A percentile compares a stretch with the other conserved stretches of the same genome.
These are phyloP conservation scores for Pyrenochaeta sp. DNA, from an alignment of 2,329 filamentous ascomycete genomes.

Conservation along the genomic window DNA sequence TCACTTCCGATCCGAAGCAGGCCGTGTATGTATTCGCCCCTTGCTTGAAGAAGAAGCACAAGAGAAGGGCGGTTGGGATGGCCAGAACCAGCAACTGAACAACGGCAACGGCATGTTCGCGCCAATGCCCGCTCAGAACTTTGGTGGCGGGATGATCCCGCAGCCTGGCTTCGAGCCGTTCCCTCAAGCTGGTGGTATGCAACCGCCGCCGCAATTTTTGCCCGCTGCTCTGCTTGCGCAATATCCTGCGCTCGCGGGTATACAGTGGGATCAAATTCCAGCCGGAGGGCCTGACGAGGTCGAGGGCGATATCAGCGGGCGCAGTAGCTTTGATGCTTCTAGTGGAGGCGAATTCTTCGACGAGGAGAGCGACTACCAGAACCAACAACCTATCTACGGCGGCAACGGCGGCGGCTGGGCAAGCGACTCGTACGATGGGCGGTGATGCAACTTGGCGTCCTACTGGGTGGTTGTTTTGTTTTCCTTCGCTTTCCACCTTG, in stretches of 20 bases:
- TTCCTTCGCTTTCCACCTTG: not conserved
- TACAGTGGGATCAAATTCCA: slow-evolving; percentile 84
- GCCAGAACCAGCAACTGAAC: slow-evolving; percentile 65
- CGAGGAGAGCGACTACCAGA: slow-evolving; percentile 67
- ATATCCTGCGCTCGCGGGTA: slow-evolving; percentile 88
- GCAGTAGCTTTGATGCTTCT: slow-evolving; percentile 80
- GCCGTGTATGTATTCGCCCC: slow-evolving; percentile 96
- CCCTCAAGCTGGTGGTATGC: slow-evolving; percentile 32
- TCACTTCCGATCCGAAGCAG: slow-evolving; percentile 95
- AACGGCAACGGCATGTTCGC: slow-evolving; percentile 55
- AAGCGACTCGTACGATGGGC: slow-evolving; percentile 37
- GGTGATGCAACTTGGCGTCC: not conserved
- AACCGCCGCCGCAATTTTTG: slow-evolving; percentile 59
- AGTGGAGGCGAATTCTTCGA: slow-evolving; percentile 74
- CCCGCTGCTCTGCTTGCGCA: slow-evolving; percentile 89
- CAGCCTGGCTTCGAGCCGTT: slow-evolving; percentile 47
- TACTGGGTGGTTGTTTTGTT: not conserved
- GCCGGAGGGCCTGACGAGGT: slow-evolving; percentile 66
- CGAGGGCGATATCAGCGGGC: slow-evolving; percentile 72
- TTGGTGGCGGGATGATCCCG: slow-evolving; percentile 43
- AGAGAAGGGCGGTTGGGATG: slow-evolving; percentile 71
- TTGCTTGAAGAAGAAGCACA: slow-evolving; percentile 92
- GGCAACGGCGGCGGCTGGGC: slow-evolving; percentile 45
- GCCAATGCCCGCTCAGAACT: slow-evolving; percentile 41
- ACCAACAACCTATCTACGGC: slow-evolving; percentile 38